Percentiles rank a stretch among this genome's conserved stretches.
Conservation (phyloP, 768 basidiomycete species). For the Saitozyma sp. region DNA sequence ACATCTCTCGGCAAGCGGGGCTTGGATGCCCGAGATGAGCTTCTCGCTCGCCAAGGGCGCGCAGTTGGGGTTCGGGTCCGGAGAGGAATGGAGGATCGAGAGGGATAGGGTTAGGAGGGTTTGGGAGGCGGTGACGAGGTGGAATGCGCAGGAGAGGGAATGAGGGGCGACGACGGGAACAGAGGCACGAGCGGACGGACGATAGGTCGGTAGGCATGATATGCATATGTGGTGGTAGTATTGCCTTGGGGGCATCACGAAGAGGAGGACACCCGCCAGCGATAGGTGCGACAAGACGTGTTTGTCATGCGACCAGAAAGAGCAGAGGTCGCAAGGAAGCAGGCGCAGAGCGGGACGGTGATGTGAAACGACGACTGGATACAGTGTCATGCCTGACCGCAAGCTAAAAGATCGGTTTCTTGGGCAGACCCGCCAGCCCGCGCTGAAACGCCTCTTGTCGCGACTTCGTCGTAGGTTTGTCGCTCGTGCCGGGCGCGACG, state of each 20-base stretch:
- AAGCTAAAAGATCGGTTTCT: constrained; percentile 33
- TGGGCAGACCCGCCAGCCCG: constrained; percentile 34
- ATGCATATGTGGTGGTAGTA: background rate
- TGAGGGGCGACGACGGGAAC: too few relatives aligned
- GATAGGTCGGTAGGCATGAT: background rate
- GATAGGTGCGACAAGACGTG: too few relatives aligned
- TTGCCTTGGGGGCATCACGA: too few relatives aligned
- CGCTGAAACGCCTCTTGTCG: background rate
- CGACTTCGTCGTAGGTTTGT: background rate
- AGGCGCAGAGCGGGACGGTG: too few relatives aligned
- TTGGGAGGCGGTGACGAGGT: constrained; percentile 4
- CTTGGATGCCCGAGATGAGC: background rate
- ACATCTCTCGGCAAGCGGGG: constrained; percentile 16
- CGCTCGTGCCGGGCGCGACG: background rate
- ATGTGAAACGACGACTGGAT: too few relatives aligned
- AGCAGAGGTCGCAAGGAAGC: too few relatives aligned
- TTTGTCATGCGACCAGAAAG: too few relatives aligned
- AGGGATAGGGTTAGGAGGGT: constrained; percentile 1
- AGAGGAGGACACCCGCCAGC: too few relatives aligned
- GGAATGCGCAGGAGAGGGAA: background rate
- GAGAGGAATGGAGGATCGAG: constrained; percentile 16
- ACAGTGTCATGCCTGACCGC: too few relatives aligned
- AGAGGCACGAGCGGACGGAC: background rate
- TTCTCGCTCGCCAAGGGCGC: background rate
- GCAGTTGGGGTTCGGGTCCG: constrained; percentile 21